These are phyloP conservation scores for Hibiscus syriacus DNA, from an alignment of 345 rosid species.

Conservation along the genomic window DNA sequence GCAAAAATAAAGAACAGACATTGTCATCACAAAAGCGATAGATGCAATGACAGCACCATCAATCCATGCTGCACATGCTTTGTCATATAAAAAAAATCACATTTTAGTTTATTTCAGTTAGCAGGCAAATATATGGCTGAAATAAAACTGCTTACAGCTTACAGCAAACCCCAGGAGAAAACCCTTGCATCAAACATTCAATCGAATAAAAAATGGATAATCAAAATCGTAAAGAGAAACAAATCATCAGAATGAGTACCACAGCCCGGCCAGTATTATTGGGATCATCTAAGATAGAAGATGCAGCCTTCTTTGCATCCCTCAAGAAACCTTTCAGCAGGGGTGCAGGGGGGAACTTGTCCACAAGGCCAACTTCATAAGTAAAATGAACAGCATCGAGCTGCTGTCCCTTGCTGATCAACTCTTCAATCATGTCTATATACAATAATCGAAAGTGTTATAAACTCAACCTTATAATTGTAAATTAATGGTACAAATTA, in stretches of 20 bases:
- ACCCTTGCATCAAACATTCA: slow-evolving; percentile 4
- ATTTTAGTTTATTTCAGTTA: not conserved
- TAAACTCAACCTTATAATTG: not conserved
- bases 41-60: not conserved
- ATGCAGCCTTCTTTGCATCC: slow-evolving; percentile 87
- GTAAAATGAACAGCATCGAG: slow-evolving; percentile 98
- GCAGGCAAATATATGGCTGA: not conserved
- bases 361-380: slow-evolving; percentile 88
- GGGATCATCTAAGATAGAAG: slow-evolving; percentile 76
- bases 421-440: slow-evolving; percentile 81
- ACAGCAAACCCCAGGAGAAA: slow-evolving; percentile 3
- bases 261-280: slow-evolving; percentile 76
- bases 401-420: slow-evolving; percentile 87
- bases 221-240: not conserved
- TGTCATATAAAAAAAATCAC: not conserved
- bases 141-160: not conserved
- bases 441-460: slow-evolving; percentile 6
- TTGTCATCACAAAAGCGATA: not conserved
- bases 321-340: slow-evolving; percentile 75
- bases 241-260: slow-evolving; percentile 26
- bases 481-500: not conserved
- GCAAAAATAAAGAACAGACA: slow-evolving; percentile 9
- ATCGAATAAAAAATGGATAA: slow-evolving; percentile 4
- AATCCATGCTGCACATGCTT: not conserved
- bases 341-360: slow-evolving; percentile 84